Conservation (phyloP, 73 alveolate species). For the Loxodes magnus region DNA sequence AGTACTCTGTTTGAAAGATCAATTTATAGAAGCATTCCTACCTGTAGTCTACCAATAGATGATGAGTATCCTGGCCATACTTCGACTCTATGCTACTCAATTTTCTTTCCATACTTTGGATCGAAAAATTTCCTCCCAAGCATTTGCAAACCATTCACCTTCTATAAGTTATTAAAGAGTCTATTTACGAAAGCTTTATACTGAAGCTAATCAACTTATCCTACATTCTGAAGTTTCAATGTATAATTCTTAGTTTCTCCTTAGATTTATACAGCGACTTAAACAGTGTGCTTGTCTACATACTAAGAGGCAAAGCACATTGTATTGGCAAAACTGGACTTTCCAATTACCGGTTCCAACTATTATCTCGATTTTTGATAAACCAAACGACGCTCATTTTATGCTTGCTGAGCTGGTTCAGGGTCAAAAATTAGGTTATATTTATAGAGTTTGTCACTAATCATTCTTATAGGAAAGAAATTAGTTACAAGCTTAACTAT, state of each 20-base stretch:
- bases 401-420: too few species aligned
- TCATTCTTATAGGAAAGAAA: too few species aligned
- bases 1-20: constrained; percentile 2
- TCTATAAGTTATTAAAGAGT: constrained; percentile 34
- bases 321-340: constrained; percentile 9
- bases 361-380: too few species aligned
- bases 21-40: constrained; percentile 4
- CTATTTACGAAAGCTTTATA: constrained; percentile 19
- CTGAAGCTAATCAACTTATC: neutral
- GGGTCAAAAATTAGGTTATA: too few species aligned
- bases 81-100: constrained; percentile 20
- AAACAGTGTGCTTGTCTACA: neutral
- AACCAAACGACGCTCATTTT: too few species aligned
- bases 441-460: too few species aligned
- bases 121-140: constrained; percentile 37
- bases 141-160: constrained; percentile 20
- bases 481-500: too few species aligned
- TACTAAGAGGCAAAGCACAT: neutral
- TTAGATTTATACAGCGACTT: neutral
- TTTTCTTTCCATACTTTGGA: constrained; percentile 17
- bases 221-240: neutral
- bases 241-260: neutral
- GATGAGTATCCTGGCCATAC: constrained; percentile 41
- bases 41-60: constrained; percentile 2
- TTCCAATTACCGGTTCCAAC: neutral